Base-by-base conservation (phyloP, 2,329 filamentous ascomycete genomes). In the Ophiocordyceps camponoti-saundersi region DNA sequence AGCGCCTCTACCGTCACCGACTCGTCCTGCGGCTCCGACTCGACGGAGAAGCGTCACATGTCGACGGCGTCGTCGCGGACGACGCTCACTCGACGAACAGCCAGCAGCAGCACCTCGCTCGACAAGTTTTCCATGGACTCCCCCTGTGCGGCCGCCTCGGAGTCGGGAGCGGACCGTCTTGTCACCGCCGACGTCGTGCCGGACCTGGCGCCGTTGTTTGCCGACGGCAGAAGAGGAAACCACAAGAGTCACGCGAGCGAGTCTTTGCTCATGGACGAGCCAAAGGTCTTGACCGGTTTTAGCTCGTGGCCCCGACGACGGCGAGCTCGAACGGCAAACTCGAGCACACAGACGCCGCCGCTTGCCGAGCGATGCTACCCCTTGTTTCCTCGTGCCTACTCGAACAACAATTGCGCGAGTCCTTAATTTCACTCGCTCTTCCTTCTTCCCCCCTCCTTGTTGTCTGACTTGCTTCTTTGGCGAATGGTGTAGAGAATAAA, bases 61-160 rank as follows among this genome's bases (percentile, higher is more conserved):
- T 79, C 75, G 13, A 66, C 68, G 16, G 65, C 68, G 23, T 78
- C 74, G 5, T 70, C 67, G 11, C 70, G 69, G 49, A 76, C 74
- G 1, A 70, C 69, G 39, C 63, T 72, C 48, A 77, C 73, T 6
- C 68, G 71, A 6, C 65, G 73, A 56, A 79, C 23, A 5, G 23
- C 73, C 4, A 61, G 64, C 42, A 77, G 72, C 61, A 75, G 68
- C 48, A 66, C 62, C 13, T 72, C 69, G 13, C 54, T 65, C 23
- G 64, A 59, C 55, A 65, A 65, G 51, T 55, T 59, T 26, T 8
- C 23, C 23, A 26, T 26, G 23, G 23, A 26, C 23, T 26, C 23
- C 23, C 23, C 23, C 8, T 26, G 23, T 8, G 5, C 8, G 52
- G 52, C 57, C 15, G 55, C 49, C 12, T 48, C 52, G 12, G 54